phyloP scores from a whole-genome alignment of 2,329 filamentous ascomycete species.

The Monascus ruber region DNA sequence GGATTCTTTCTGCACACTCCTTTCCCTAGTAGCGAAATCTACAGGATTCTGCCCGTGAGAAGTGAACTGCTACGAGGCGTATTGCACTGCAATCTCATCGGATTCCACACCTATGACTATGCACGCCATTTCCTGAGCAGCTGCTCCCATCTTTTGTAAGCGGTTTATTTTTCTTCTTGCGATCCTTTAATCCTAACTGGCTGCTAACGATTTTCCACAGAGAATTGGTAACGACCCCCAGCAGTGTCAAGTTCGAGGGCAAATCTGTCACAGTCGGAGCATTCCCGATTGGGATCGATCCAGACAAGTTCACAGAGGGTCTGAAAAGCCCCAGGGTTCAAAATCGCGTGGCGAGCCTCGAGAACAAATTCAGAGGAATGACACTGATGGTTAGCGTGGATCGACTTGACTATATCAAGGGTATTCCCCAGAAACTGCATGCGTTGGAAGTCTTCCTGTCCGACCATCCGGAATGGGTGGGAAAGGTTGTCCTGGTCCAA shows the following conservation, averaged over 20 bases:
- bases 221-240: conserved; percentile 58
- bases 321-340: conserved; percentile 71
- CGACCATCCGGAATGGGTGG: conserved; percentile 92
- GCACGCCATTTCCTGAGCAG: conserved; percentile 87
- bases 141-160: conserved; percentile 74
- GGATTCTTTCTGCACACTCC: conserved; percentile 95
- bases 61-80: conserved; percentile 75
- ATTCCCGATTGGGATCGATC: conserved; percentile 92
- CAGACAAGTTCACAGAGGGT: conserved; percentile 83
- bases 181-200: conserved; percentile 1
- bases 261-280: conserved; percentile 79
- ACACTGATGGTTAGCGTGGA: conserved; percentile 93
- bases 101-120: conserved; percentile 96
- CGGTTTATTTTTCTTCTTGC: conserved; percentile 1
- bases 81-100: conserved; percentile 81
- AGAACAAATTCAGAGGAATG: conserved; percentile 81
- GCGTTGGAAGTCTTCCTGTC: conserved; percentile 88
- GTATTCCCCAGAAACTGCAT: conserved; percentile 88
- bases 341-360: conserved; percentile 67
- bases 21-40: conserved; percentile 90
- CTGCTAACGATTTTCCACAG: conserved; percentile 11
- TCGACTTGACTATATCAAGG: conserved; percentile 93
- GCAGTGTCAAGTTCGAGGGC: conserved; percentile 77
- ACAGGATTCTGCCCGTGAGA: conserved; percentile 80
- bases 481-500: conserved; percentile 86